Conservation (phyloP, 2,329 filamentous ascomycete genomes). For the Penicillium sp. region DNA sequence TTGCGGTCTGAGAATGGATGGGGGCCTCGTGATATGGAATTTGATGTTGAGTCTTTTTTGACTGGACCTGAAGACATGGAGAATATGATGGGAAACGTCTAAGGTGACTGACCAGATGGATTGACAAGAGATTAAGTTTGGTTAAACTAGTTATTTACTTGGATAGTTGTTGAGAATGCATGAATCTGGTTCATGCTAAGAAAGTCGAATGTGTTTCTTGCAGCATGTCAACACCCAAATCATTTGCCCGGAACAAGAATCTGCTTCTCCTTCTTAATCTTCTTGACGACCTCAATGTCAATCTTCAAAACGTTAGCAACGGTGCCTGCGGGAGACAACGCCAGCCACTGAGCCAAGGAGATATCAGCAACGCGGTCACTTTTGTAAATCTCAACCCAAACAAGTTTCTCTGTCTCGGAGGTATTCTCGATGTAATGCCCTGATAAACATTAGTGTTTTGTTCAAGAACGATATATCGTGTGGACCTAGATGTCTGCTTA, state of each 20-base stretch:
- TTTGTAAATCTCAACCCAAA: slow-evolving; percentile 69
- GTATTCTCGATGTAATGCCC: slow-evolving; percentile 68
- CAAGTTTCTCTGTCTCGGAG: slow-evolving; percentile 58
- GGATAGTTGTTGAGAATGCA: too few species aligned
- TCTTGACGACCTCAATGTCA: slow-evolving; percentile 20
- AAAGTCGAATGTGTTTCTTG: too few species aligned
- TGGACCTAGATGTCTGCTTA: slow-evolving; percentile 21
- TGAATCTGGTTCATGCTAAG: too few species aligned
- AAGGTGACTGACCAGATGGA: too few species aligned
- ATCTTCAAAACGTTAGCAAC: slow-evolving; percentile 20
- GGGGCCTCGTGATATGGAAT: too few species aligned
- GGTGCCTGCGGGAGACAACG: slow-evolving; percentile 53
- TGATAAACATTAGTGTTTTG: slow-evolving; percentile 9
- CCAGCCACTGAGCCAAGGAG: slow-evolving; percentile 65
- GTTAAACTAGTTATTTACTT: too few species aligned
- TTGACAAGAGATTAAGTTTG: too few species aligned
- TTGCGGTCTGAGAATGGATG: too few species aligned
- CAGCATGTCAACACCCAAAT: not conserved
- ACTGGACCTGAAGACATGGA: too few species aligned
- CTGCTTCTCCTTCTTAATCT: slow-evolving; percentile 24
- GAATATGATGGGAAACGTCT: too few species aligned
- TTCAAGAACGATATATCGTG: not conserved
- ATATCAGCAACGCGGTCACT: slow-evolving; percentile 64
- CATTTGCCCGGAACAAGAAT: slow-evolving; percentile 15
- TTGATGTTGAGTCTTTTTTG: too few species aligned